Conservation (phyloP, 2,329 filamentous ascomycete genomes). For the Pochonia chlamydosporia region DNA sequence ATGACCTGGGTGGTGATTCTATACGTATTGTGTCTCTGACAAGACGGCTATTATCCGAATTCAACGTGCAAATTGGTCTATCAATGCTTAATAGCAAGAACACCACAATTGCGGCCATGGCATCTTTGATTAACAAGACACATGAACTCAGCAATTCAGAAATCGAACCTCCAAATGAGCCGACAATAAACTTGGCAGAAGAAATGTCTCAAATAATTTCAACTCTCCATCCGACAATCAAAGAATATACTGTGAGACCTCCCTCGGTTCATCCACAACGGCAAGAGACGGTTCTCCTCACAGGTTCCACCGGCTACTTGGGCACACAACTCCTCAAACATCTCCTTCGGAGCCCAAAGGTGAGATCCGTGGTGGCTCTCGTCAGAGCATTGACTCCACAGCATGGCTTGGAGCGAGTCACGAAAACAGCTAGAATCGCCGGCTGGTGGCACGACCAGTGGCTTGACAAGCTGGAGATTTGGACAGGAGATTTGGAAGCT, state of each 20-base stretch:
- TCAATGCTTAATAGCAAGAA: not conserved
- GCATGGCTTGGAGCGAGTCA: slow-evolving; percentile 58
- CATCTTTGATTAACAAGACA: not conserved
- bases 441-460: slow-evolving; percentile 11
- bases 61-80: not conserved
- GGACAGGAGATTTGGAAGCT: slow-evolving; percentile 11
- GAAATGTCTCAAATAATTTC: no score
- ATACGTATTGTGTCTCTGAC: slow-evolving; percentile 4
- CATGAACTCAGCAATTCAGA: not conserved
- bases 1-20: slow-evolving; percentile 13
- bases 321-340: slow-evolving; percentile 73
- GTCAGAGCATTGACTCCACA: slow-evolving; percentile 60
- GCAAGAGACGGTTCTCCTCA: slow-evolving; percentile 68
- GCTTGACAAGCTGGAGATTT: slow-evolving; percentile 8
- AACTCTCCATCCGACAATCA: no score
- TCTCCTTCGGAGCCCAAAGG: slow-evolving; percentile 51
- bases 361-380: slow-evolving; percentile 54
- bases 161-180: no score
- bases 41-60: not conserved
- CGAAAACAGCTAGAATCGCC: slow-evolving; percentile 13
- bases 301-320: slow-evolving; percentile 70
- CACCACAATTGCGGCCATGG: not conserved
- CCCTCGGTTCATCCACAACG: no score
- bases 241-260: no score
- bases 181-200: no score